Percentiles rank a stretch among this genome's conserved stretches.
Conservation (phyloP, 1,284 basidiomycete genomes). For the Phaffia rhodozyma region DNA sequence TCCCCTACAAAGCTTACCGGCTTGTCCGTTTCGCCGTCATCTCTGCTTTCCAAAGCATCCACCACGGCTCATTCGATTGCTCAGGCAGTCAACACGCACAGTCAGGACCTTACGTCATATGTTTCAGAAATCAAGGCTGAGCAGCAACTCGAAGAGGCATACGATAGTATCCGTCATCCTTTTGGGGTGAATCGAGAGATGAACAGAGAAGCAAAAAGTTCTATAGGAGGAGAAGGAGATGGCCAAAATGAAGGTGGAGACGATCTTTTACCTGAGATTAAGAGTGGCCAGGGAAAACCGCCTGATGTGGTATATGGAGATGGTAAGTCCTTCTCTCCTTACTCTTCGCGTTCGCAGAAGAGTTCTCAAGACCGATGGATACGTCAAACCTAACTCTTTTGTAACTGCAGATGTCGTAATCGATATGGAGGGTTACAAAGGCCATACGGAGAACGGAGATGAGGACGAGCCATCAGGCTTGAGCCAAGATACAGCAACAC, state of each 20-base stretch:
- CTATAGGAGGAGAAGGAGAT: background rate
- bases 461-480: no score
- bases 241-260: slow-evolving; percentile 33
- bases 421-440: slow-evolving; percentile 39
- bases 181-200: background rate
- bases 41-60: slow-evolving; percentile 2
- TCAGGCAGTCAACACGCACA: background rate
- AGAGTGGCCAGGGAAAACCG: slow-evolving; percentile 41
- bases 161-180: background rate
- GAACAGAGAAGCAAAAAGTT: slow-evolving; percentile 10
- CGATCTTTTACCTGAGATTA: slow-evolving; percentile 42
- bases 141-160: background rate
- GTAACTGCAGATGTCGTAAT: slow-evolving; percentile 39
- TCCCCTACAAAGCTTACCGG: no score
- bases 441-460: no score
- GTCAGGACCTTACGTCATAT: slow-evolving; percentile 6
- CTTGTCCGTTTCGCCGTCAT: slow-evolving; percentile 2
- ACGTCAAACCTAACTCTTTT: background rate
- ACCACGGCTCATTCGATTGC: slow-evolving; percentile 1
- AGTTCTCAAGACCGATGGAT: background rate
- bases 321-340: slow-evolving; percentile 20
- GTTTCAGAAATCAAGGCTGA: slow-evolving; percentile 5
- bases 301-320: slow-evolving; percentile 57
- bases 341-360: background rate
- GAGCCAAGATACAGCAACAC: no score